Evolutionary conservation across 305 asterid genomes (phyloP).

Genomic region (Salvia sclarea): DNA sequence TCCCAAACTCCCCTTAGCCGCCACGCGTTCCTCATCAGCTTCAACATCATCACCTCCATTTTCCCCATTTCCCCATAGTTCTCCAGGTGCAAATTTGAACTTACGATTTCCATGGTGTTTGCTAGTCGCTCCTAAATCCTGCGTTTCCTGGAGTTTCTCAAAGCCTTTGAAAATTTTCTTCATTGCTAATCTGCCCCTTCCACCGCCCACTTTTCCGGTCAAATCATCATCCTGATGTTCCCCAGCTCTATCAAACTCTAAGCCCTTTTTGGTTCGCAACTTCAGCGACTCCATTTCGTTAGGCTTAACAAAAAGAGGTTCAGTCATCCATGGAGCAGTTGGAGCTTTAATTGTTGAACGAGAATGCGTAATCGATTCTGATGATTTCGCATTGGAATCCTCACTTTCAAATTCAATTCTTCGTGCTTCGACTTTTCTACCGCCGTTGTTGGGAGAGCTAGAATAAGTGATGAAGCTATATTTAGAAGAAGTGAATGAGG

Average conservation of each 20-base stretch:
- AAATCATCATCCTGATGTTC: conserved; percentile 47
- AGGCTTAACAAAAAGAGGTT: conserved; percentile 66
- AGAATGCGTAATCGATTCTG: conserved; percentile 36
- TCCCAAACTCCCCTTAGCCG: conserved; percentile 27
- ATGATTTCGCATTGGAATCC: conserved; percentile 33
- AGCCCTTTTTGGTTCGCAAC: conserved; percentile 45
- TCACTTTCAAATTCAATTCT: conserved; percentile 28
- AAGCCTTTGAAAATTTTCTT: conserved; percentile 67
- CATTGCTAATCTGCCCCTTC: conserved; percentile 80
- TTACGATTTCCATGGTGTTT: conserved; percentile 32
- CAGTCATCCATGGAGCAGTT: conserved; percentile 96
- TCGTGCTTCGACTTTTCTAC: conserved; percentile 23
- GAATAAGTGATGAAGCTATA: conserved; percentile 30
- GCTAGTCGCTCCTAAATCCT: conserved; percentile 36
- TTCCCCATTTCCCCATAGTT: conserved; percentile 49
- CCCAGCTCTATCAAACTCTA: conserved; percentile 28
- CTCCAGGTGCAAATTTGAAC: conserved; percentile 65
- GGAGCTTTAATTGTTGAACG: conserved; percentile 58
- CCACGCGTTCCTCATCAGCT: conserved; percentile 32
- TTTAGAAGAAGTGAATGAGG: conserved; percentile 29
- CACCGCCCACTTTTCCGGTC: conserved; percentile 73
- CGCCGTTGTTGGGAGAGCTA: conserved; percentile 29
- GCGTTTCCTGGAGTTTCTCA: conserved; percentile 53
- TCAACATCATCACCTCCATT: conserved; percentile 25
- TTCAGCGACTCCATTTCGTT: conserved; percentile 52